A percentile compares a stretch with the other conserved stretches of the same genome.
Evolutionary conservation across 2,329 filamentous ascomycete genomes (phyloP).

Genomic region (Fusarium oxysporum): DNA sequence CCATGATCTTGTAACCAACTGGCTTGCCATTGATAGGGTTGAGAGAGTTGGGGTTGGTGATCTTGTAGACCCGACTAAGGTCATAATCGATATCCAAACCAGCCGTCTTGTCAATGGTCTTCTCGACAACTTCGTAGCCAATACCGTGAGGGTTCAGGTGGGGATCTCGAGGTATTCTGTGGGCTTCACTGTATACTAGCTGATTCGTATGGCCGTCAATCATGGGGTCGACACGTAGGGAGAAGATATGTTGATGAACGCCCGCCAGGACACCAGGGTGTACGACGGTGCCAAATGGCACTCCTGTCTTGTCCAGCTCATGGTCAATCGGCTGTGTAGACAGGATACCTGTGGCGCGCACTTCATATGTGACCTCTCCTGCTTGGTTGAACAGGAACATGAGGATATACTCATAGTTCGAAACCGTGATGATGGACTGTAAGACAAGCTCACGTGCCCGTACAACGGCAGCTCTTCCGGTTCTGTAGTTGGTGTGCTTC

Average conservation of each 20-base stretch:
- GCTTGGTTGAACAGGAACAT: slow-evolving; percentile 69
- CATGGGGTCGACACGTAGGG: slow-evolving; percentile 71
- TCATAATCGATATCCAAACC: slow-evolving; percentile 60
- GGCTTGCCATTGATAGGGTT: slow-evolving; percentile 52
- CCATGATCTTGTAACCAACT: slow-evolving; percentile 63
- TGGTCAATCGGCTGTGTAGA: slow-evolving; percentile 70
- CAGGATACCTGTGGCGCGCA: slow-evolving; percentile 74
- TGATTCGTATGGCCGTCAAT: slow-evolving; percentile 66
- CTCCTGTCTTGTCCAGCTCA: slow-evolving; percentile 63
- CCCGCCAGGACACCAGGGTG: slow-evolving; percentile 72
- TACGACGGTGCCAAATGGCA: slow-evolving; percentile 70
- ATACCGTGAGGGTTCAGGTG: slow-evolving; percentile 71
- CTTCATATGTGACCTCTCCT: slow-evolving; percentile 70
- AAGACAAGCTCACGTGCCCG: slow-evolving; percentile 72
- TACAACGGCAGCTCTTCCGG: slow-evolving; percentile 68
- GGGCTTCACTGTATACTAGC: slow-evolving; percentile 57
- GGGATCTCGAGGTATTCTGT: slow-evolving; percentile 55
- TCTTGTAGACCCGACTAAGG: slow-evolving; percentile 62
- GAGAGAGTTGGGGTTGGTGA: slow-evolving; percentile 57
- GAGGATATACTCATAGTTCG: slow-evolving; percentile 58
- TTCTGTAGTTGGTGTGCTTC: slow-evolving; percentile 78
- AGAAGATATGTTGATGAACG: slow-evolving; percentile 78
- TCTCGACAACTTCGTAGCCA: slow-evolving; percentile 66
- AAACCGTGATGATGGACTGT: slow-evolving; percentile 74
- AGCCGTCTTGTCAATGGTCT: slow-evolving; percentile 52